Evolutionary conservation across 2,329 filamentous ascomycete genomes (phyloP).

Genomic region (Colletotrichum sp.): DNA sequence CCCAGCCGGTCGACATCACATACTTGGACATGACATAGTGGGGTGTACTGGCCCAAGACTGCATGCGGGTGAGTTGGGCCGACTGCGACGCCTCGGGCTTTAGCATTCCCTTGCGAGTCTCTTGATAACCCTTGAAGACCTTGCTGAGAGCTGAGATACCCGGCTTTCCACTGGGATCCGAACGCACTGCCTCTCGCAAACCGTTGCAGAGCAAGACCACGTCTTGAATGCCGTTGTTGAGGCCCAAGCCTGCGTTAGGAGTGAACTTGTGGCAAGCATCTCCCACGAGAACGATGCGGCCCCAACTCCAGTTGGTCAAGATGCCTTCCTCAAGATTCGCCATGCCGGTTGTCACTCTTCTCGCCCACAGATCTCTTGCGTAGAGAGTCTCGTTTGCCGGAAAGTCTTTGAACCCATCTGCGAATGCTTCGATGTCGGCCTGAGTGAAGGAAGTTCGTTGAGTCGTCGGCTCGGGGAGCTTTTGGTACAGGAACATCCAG

Average conservation of each 20-base stretch:
- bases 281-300: slow-evolving; percentile 37
- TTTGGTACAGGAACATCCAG: slow-evolving; percentile 39
- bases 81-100: not conserved
- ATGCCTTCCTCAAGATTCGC: slow-evolving; percentile 41
- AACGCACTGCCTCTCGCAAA: slow-evolving; percentile 19
- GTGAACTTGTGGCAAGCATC: slow-evolving; percentile 43
- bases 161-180: not conserved
- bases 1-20: not conserved
- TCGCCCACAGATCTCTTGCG: slow-evolving; percentile 32
- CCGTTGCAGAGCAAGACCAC: slow-evolving; percentile 31
- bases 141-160: not conserved
- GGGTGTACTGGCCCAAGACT: not conserved
- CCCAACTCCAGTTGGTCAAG: slow-evolving; percentile 36
- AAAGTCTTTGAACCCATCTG: slow-evolving; percentile 28
- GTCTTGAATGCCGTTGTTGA: slow-evolving; percentile 39
- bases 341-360: slow-evolving; percentile 29
- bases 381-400: slow-evolving; percentile 27
- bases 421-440: slow-evolving; percentile 28
- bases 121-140: not conserved
- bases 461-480: slow-evolving; percentile 26
- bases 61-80: not conserved
- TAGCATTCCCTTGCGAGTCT: not conserved
- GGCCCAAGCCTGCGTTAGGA: slow-evolving; percentile 36
- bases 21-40: not conserved
- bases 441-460: slow-evolving; percentile 28